Base-by-base conservation (phyloP, 139 green algal species). In the Coelastrella sp. region DNA sequence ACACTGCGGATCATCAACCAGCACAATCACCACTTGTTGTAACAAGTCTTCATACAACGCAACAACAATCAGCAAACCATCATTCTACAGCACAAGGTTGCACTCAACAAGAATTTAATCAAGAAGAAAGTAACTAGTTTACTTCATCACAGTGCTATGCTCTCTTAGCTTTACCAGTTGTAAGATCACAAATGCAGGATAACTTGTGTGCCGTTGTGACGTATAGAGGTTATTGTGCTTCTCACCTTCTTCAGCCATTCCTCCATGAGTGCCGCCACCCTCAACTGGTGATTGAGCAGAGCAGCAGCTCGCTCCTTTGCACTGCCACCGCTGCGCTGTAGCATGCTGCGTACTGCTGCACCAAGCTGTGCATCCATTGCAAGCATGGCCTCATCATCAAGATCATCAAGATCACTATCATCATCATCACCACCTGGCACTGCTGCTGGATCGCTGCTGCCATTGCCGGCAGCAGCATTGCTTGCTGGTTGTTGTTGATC, bases 311-410 rank as follows among this genome's bases (percentile, higher is more conserved):
- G 79, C 35, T 91, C 82, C n/a, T 87, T 74, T 8, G 67, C 59
- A 37, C 75, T 83, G 38, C 79, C 48, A 57, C 68, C 79, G 30
- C 51, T 38, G 8, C 75, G 67, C 40, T 4, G n/a, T 15, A 88
- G 43, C 50, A 85, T 73, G 9, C 32, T 40, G 0, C 77, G 32
- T 34, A 86, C 67, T 17, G 84, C 84, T 25, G 91, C 92, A 3
- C 89, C 91, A 38, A 96, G 79, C 77, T 92, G 90, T n/a, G 81
- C 86, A 81, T 97, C 94, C 91, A 97, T 92, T 0, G 84, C 57
- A 79, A 95, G 94, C 94, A 97, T 97, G 3, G 86, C 87, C 32
- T 94, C 92, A 48, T 96, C 92, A 72, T 92, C 88, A 66, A 91
- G 75, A 21, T 75, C 75, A 40, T 17, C 30, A n/a, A 21, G 23